Conservation (phyloP, 176 grass and related monocot genomes). For the Juncus effusus region DNA sequence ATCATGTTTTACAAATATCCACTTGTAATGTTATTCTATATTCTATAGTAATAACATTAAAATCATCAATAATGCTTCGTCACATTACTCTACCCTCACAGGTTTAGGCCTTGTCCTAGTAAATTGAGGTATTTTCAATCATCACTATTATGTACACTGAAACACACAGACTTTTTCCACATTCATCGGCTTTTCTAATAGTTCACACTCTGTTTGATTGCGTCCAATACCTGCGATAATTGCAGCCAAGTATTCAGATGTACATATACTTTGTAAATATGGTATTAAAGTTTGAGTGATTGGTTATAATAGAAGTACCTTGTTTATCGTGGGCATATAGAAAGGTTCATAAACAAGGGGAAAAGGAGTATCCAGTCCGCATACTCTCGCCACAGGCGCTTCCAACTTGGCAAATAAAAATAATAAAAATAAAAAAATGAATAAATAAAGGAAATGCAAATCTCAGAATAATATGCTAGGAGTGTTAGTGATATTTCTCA, state of each 20-base stretch:
- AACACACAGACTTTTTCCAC: no score
- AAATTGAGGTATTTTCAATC: no score
- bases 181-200: constrained; percentile 31
- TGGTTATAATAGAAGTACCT: constrained; percentile 34
- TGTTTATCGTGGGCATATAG: constrained; percentile 92
- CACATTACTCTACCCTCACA: no score
- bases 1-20: no score
- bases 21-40: no score
- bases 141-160: no score
- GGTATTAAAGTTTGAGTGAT: not conserved
- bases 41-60: no score
- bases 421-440: no score
- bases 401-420: constrained; percentile 48
- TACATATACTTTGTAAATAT: not conserved
- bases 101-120: no score
- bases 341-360: constrained; percentile 90
- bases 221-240: constrained; percentile 54
- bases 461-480: not conserved
- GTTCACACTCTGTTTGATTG: constrained; percentile 79
- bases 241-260: not conserved
- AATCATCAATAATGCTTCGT: no score
- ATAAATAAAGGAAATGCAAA: no score
- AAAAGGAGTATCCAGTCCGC: constrained; percentile 86
- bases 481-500: not conserved
- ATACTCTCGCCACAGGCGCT: constrained; percentile 71